Conservation (phyloP, 768 basidiomycete species). For the Pluteus cervinus region DNA sequence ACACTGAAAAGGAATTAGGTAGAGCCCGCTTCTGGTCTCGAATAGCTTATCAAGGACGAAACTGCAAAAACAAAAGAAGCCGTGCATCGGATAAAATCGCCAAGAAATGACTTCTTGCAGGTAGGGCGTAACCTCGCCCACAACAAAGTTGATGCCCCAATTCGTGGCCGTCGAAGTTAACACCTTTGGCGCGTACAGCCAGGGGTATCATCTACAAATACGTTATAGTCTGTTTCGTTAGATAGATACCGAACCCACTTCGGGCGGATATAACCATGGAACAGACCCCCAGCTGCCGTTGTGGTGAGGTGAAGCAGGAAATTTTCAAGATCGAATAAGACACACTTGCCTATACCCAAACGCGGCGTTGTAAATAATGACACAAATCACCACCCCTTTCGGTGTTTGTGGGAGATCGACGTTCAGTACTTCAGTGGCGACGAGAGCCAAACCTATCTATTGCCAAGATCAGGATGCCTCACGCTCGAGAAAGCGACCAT, state of each 20-base stretch:
- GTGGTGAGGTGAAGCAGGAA: constrained; percentile 1
- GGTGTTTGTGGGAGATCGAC: constrained; percentile 84
- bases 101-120: constrained; percentile 85
- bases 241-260: too few species aligned
- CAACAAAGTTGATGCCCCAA: constrained; percentile 84
- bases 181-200: constrained; percentile 89
- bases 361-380: constrained; percentile 89
- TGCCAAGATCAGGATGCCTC: too few species aligned
- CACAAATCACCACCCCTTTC: constrained; percentile 79
- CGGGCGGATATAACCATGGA: constrained; percentile 86
- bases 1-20: constrained; percentile 39
- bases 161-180: constrained; percentile 87
- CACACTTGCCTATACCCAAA: constrained; percentile 73
- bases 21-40: constrained; percentile 6
- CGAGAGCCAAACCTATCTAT: constrained; percentile 30
- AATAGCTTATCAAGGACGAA: constrained; percentile 60
- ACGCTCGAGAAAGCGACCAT: constrained; percentile 1
- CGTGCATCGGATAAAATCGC: constrained; percentile 95
- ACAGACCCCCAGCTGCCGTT: constrained; percentile 72
- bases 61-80: constrained; percentile 84
- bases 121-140: constrained; percentile 83
- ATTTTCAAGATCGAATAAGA: not conserved
- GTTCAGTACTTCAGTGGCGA: constrained; percentile 84
- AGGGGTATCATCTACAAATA: constrained; percentile 76
- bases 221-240: too few species aligned